Evolutionary conservation across 805 yeast genomes (phyloP), one percentile per base, ranked within the genome.

Genomic region (Candida succiphila): DNA sequence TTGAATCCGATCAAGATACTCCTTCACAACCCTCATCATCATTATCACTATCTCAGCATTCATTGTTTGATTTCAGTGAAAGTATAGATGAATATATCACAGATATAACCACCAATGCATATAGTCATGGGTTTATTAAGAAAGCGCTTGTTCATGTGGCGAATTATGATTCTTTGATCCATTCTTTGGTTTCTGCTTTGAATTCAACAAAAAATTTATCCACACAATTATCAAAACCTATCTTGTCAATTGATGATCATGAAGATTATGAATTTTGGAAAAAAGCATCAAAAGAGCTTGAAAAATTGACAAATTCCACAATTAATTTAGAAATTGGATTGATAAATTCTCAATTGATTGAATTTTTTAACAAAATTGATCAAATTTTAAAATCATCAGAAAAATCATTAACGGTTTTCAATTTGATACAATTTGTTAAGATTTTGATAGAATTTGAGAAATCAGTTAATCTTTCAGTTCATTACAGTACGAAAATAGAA

Each of bases 191-290:
- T 8, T 33, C 32, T 2, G 42, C 58, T 5, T 30, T 54, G 5
- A 46, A 38, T 15, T 38, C 43, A 4, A 25, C 57, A 7, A 35
- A 41, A 3, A 38, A 37, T 7, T 36, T 52, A 16, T 37, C 52
- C 3, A 27, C 24, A 2, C 35, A 40, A 3, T 29, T 58, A 25
- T 32, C 32, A 2, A 55, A 51, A 30, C 63, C 60, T 17, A 39
- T 54, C 2, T 35, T 59, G 26, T 51, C 62, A n/a, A 47, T 58
- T 29, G 64, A 59, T 40, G 63, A 58, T 32, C 37, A 40, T 24
- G 63, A 58, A 28, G 46, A 58, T 37, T 54, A 52, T 16, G 45
- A 37, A 14, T 54, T 51, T 31, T 59, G 64, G 64, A 14, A 25
- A 4, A 7, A 15, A 1, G 19, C 15, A 7, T 20, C 31, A 9